Evolutionary conservation across 768 basidiomycete genomes (phyloP), one percentile per base, ranked within the genome.

Genomic region (Heimioporus sp.): DNA sequence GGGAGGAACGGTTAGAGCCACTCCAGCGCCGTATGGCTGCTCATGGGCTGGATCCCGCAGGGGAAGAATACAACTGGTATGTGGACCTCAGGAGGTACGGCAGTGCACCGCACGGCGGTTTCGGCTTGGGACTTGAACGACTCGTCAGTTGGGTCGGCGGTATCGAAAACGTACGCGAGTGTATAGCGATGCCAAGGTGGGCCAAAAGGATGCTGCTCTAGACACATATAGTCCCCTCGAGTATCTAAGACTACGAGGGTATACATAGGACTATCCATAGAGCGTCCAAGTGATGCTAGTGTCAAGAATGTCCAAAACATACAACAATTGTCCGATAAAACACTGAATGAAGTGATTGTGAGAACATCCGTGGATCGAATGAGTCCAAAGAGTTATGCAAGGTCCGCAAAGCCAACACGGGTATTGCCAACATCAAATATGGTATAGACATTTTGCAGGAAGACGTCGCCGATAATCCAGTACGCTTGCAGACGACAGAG

Each of bases 71-170:
- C 48, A 66, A 68, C 40, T 91, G 89, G 90, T 99, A 99, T 69
- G 54, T 85, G 46, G 93, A 97, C 59, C 65, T 97, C 57, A 76
- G 96, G 53, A 77, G 77, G 61, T 95, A 80, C 60, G 97, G 97
- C 10, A 86, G 87, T 16, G 87, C 90, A 17, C 90, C 92, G 3
- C 96, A 98, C 69, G 94, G 90, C 15, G 97, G 97, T 15, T 98
- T 93, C 70, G 97, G 97, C 6, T 77, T 98, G 75, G 97, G 97
- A 2, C 97, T 96, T 62, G 97, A 99, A 69, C 75, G 97, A 54
- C 74, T 97, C 17, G 76, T 98, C 16, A 82, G 84, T 40, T 96
- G 91, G 89, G 70, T 97, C 11, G 83, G 86, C 17, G 94, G 93
- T 0, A 76, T 91, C 41, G 86, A 87, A 53, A 98, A 96, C 69